Base-by-base conservation (phyloP, 1,284 basidiomycete genomes). In the Pseudozyma hubeiensis region DNA sequence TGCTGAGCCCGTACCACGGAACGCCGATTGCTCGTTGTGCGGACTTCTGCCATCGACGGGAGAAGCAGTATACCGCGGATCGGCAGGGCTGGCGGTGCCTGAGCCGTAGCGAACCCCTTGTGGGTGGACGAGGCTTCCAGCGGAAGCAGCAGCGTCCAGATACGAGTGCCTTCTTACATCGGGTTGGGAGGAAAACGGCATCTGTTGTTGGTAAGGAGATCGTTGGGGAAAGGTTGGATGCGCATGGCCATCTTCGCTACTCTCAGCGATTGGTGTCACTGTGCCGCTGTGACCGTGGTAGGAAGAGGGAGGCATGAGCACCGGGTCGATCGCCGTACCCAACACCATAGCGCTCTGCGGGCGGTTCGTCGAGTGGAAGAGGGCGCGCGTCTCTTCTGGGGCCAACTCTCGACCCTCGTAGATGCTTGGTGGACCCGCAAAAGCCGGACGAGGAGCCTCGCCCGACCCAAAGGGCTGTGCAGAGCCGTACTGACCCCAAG, bases 371-470 rank as follows among this genome's bases (percentile, higher is more conserved):
- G 68, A 68, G 41, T 80, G 78, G 55, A 71, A 76, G 1, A 79
- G 50, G 11, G 77, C 77, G 1, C 62, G 53, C 8, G 53, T 65
- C 48, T 80, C 78, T 37, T 76, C 75, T 6, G 64, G 58, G 4
- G 54, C 53, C 35, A 79, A 51, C 37, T 72, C 69, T 13, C 51
- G 60, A 13, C 77, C 75, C 39, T 79, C 73, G 47, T 72, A 79
- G 49, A 79, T 76, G 54, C 78, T 79, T 0, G 64, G 64, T 10
- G 79, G 79, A 37, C 79, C 78, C 7, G 76, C 79, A 46, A 80
- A 81, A 2, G 78, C 78, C 0, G 70, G 64, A 30, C 76, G 58
- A 1, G 67, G 69, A 7, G 63, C 54, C 14, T 60, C 58, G 39
- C 52, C 51, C n/a, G 56, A 54, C 7, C 71, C 70, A 30, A 74